A percentile compares a stretch with the other conserved stretches of the same genome.
Evolutionary conservation across 441 rosid genomes (phyloP).

Genomic region (Gossypium lobatum): DNA sequence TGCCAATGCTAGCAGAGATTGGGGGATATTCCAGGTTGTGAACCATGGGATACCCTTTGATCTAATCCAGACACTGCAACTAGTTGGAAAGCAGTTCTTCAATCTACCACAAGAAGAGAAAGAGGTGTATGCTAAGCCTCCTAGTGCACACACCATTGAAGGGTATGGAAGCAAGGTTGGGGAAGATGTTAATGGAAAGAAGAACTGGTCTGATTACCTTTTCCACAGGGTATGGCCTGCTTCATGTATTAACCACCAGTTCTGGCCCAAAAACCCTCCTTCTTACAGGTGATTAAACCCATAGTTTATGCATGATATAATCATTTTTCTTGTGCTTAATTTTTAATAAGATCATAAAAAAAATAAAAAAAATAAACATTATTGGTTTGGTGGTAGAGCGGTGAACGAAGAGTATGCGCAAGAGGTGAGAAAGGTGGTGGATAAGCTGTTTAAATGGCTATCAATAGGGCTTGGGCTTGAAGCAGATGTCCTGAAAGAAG

Average conservation of each 20-base stretch:
- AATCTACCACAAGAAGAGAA: conserved; percentile 60
- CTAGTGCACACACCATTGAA: conserved; percentile 36
- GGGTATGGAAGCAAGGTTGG: conserved; percentile 64
- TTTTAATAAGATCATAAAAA: not conserved
- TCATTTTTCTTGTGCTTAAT: not conserved
- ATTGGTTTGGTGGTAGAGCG: conserved; percentile 35
- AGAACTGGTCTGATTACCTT: conserved; percentile 78
- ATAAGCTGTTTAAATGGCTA: conserved; percentile 34
- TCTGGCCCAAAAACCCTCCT: conserved; percentile 73
- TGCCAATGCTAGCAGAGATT: conserved; percentile 34
- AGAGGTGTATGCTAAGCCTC: conserved; percentile 43
- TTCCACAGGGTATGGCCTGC: conserved; percentile 84
- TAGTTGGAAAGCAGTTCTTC: conserved; percentile 55
- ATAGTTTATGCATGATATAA: not conserved
- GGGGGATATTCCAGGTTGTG: conserved; percentile 60
- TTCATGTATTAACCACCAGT: conserved; percentile 38
- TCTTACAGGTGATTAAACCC: conserved; percentile 47
- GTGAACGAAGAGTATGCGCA: conserved; percentile 64
- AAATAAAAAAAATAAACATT: not conserved
- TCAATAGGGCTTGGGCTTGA: conserved; percentile 62
- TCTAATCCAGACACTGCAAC: conserved; percentile 38
- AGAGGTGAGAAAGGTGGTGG: conserved; percentile 38
- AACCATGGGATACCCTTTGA: conserved; percentile 53
- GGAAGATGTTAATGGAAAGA: conserved; percentile 50
- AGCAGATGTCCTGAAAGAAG: conserved; percentile 40